phyloP scores from a whole-genome alignment of 2,329 filamentous ascomycete species.

The Paramyrothecium roridum region DNA sequence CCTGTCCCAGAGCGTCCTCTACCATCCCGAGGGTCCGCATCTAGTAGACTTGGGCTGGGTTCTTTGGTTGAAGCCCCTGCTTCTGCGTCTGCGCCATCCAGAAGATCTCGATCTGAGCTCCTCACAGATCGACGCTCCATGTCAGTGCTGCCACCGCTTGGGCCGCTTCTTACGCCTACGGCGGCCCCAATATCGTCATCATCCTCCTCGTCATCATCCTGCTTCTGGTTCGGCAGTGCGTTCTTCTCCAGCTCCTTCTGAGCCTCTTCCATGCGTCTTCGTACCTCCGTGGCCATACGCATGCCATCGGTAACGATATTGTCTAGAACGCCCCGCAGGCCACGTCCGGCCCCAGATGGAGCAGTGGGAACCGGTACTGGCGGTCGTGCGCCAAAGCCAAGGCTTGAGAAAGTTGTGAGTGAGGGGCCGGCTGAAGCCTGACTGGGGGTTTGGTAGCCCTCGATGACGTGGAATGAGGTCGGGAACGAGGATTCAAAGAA shows the following conservation, averaged over 20 bases:
- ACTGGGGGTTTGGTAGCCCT: conserved; percentile 44
- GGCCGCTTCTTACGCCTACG: conserved; percentile 34
- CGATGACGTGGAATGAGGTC: conserved; percentile 83
- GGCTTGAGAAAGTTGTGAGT: conserved; percentile 80
- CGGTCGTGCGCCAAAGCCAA: conserved; percentile 51
- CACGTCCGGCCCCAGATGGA: conserved; percentile 55
- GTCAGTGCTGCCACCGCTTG: conserved; percentile 42
- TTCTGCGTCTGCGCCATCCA: conserved; percentile 72
- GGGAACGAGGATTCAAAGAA: conserved; percentile 98
- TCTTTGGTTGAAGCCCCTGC: conserved; percentile 45
- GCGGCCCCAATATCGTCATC: conserved; percentile 50
- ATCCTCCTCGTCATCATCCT: conserved; percentile 71
- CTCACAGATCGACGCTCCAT: conserved; percentile 61
- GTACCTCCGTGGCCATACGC: conserved; percentile 89
- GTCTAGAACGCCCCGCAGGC: conserved; percentile 87
- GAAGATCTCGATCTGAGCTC: conserved; percentile 65
- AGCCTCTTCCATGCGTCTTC: conserved; percentile 90
- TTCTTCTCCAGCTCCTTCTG: conserved; percentile 88
- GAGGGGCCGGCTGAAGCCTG: conserved; percentile 47
- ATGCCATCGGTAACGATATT: conserved; percentile 98
- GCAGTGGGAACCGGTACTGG: conserved; percentile 34
- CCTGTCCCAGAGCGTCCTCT: conserved; percentile 20
- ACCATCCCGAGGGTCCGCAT: conserved; percentile 23
- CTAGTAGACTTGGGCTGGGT: conserved; percentile 29
- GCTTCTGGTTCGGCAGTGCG: conserved; percentile 58